A percentile compares a stretch with the other conserved stretches of the same genome.
phyloP scores from a whole-genome alignment of 1,284 basidiomycete species.

The Leccinum fuscescens region DNA sequence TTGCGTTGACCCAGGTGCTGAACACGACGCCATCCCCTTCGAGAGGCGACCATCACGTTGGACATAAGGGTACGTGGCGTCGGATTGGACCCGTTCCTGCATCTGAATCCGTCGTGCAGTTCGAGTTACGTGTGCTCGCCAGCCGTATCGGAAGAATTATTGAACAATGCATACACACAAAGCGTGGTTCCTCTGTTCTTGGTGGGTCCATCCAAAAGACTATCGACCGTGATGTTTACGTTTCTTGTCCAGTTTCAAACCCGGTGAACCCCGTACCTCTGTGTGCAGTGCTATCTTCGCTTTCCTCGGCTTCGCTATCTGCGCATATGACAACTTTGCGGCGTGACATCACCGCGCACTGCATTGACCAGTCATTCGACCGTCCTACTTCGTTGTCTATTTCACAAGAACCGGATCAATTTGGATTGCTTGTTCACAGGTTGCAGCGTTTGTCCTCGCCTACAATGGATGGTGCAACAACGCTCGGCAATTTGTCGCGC shows the following conservation, averaged over 20 bases:
- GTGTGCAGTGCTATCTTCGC: conserved; percentile 55
- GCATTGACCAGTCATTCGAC: conserved; percentile 56
- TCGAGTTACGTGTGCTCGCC: no score
- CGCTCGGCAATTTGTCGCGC: conserved; percentile 50
- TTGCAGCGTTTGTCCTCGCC: conserved; percentile 48
- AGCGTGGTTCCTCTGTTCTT: no score
- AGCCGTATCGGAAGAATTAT: no score
- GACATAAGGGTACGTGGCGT: no score
- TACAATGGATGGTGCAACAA: conserved; percentile 38
- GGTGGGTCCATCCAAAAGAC: no score
- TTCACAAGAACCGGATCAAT: conserved; percentile 36
- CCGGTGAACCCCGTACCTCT: conserved; percentile 52
- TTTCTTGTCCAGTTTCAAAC: conserved; percentile 47
- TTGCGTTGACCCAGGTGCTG: no score
- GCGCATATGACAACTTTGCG: conserved; percentile 58
- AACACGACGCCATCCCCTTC: no score
- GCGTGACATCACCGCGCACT: conserved; percentile 60
- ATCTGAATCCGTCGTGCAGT: no score
- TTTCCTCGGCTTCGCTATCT: conserved; percentile 54
- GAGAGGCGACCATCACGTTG: no score
- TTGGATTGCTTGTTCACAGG: conserved; percentile 32
- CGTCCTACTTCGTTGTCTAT: conserved; percentile 48
- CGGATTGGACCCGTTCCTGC: no score
- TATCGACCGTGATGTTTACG: no score
- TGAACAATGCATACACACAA: no score